Evolutionary conservation across 2,329 filamentous ascomycete species (phyloP).

Genomic region (Emergomyces orientalis): DNA sequence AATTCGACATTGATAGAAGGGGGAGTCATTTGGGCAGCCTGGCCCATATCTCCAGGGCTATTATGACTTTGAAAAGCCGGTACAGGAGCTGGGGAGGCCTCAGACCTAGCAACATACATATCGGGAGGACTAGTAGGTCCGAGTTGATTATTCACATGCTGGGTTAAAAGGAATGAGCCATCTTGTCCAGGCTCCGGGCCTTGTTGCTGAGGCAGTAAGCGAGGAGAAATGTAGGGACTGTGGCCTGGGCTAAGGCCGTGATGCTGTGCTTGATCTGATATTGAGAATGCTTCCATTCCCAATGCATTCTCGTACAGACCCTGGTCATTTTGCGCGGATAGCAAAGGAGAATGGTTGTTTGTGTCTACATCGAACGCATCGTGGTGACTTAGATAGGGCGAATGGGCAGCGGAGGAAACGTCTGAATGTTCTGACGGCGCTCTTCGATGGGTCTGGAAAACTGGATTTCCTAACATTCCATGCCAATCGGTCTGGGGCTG

Average conservation of each 20-base stretch:
- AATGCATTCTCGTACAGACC: slow-evolving; percentile 68
- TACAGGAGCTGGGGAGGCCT: slow-evolving; percentile 40
- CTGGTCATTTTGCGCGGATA: slow-evolving; percentile 61
- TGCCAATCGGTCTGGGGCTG: slow-evolving; percentile 49
- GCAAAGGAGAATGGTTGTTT: slow-evolving; percentile 67
- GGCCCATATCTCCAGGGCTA: slow-evolving; percentile 52
- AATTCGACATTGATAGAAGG: slow-evolving; percentile 92
- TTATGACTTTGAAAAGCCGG: slow-evolving; percentile 40
- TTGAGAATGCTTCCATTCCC: slow-evolving; percentile 67
- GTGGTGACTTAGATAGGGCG: slow-evolving; percentile 67
- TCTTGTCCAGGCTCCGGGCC: slow-evolving; percentile 50
- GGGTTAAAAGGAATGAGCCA: slow-evolving; percentile 37
- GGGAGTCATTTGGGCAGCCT: slow-evolving; percentile 70
- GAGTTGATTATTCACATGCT: slow-evolving; percentile 42
- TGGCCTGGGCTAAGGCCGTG: slow-evolving; percentile 53
- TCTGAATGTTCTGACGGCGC: slow-evolving; percentile 88
- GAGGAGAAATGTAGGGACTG: slow-evolving; percentile 62
- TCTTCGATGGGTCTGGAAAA: slow-evolving; percentile 73
- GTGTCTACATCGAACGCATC: slow-evolving; percentile 70
- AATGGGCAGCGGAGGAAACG: slow-evolving; percentile 73
- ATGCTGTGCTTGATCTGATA: slow-evolving; percentile 55
- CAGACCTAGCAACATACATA: slow-evolving; percentile 41
- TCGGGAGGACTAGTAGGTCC: slow-evolving; percentile 38
- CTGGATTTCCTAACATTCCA: slow-evolving; percentile 44
- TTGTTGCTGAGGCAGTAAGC: slow-evolving; percentile 56